Evolutionary conservation across 2,329 filamentous ascomycete species (phyloP), one percentile per base, ranked within the genome.

Genomic region (Zasmidium cellare): DNA sequence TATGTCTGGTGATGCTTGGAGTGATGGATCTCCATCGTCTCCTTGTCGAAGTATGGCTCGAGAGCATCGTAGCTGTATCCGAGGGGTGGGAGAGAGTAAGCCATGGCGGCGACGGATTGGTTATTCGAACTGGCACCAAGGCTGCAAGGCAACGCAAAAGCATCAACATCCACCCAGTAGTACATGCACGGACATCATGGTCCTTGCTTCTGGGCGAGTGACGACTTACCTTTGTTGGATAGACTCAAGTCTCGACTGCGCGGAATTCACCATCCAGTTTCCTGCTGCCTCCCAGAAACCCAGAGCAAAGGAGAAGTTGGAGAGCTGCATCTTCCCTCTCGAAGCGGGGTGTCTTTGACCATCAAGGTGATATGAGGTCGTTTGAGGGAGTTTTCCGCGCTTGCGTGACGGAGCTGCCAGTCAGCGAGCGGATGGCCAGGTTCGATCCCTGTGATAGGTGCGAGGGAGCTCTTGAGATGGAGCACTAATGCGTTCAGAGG

Each of bases 11-110:
- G 89, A 74, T 92, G 89, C 77, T 90, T 91, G 74, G 79, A 77
- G 77, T 92, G 88, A 74, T 92, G 89, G 51, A 92, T 83, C 74
- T 89, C 85, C 89, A 92, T 92, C 74, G 91, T 92, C 73, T 91
- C 84, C 66, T 79, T 80, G 31, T 87, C 90, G 77, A 92, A 91
- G 76, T 86, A 83, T 9, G 87, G 87, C 73, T 90, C 87, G 51
- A 90, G 79, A 31, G 87, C 87, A 85, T 89, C 67, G 62, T 70
- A 71, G 46, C 24, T 55, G 58, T 72, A 71, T 59, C 62, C 62
- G 18, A 72, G 64, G 20, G 60, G 60, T 11, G 69, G 70, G 2
- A 72, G 64, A 14, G 66, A 66, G 64, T 69, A 72, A 25, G 68
- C 51, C 62, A 66, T 62, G 44, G 60, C 35, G 11, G 35, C 35